Evolutionary conservation across 169 alveolate species (phyloP).

Genomic region (Cystoisospora suis): DNA sequence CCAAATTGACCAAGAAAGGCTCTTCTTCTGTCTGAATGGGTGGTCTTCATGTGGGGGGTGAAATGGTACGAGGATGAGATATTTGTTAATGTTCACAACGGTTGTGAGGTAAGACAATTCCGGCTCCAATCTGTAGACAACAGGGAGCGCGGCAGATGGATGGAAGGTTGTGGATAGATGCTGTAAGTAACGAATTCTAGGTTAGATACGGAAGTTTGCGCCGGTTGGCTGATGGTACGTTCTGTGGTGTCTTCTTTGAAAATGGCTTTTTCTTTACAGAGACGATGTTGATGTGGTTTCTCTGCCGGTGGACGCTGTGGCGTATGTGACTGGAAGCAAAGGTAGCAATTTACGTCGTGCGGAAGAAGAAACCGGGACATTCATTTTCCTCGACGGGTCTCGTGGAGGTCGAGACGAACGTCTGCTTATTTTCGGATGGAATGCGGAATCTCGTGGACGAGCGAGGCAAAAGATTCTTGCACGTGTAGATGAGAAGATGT

Average conservation of each 20-base stretch:
- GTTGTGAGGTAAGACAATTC: too few species aligned
- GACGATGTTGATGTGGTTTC: conserved; percentile 63
- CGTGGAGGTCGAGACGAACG: conserved; percentile 60
- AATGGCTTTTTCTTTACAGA: neutral
- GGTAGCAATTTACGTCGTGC: conserved; percentile 73
- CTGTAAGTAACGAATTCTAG: too few species aligned
- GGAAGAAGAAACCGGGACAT: conserved; percentile 76
- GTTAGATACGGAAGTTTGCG: too few species aligned
- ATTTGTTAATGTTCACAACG: neutral
- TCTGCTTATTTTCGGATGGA: conserved; percentile 51
- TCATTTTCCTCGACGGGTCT: conserved; percentile 71
- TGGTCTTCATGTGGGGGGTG: too few species aligned
- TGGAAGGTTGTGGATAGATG: too few species aligned
- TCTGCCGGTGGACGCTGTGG: conserved; percentile 72
- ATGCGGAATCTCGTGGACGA: conserved; percentile 44
- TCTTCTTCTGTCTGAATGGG: too few species aligned
- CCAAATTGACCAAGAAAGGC: too few species aligned
- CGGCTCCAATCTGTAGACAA: too few species aligned
- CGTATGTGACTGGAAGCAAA: conserved; percentile 73
- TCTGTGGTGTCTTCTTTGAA: neutral
- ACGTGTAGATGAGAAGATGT: conserved; percentile 54
- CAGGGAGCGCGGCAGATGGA: too few species aligned
- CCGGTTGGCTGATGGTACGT: too few species aligned
- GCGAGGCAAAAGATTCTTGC: conserved; percentile 47
- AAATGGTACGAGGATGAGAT: neutral